Conservation (phyloP, 1,284 basidiomycete genomes). For the Marasmius sp. region DNA sequence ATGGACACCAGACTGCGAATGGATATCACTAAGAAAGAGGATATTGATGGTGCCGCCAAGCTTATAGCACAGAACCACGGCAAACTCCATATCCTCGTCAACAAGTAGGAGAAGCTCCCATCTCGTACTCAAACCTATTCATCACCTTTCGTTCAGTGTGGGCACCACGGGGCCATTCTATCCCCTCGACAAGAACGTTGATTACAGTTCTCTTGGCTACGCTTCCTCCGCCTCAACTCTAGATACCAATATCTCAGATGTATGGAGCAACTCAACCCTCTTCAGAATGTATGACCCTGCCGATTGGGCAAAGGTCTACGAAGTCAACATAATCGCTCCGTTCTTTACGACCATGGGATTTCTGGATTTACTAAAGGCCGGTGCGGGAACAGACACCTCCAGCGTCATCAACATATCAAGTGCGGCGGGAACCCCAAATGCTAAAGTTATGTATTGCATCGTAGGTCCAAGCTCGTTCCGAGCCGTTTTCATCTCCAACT, state of each 20-base stretch:
- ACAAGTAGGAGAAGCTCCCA: background rate
- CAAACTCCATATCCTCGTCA: slow-evolving; percentile 2
- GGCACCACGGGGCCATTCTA: background rate
- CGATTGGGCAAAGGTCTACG: background rate
- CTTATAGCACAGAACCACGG: background rate
- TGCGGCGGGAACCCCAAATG: background rate
- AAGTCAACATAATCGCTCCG: background rate
- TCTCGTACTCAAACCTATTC: background rate
- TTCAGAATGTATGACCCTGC: background rate
- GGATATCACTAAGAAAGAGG: background rate
- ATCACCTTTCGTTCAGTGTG: background rate
- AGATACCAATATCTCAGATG: background rate
- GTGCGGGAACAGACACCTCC: background rate
- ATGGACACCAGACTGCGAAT: background rate
- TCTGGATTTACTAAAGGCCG: background rate
- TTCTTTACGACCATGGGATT: slow-evolving; percentile 1
- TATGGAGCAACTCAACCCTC: background rate
- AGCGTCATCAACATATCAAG: slow-evolving; percentile 2
- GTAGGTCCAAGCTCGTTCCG: background rate
- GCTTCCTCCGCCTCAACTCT: background rate
- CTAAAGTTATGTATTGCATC: background rate
- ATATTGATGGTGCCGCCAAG: background rate
- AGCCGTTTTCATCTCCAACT: background rate
- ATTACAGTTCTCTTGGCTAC: background rate
- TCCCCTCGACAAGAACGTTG: background rate